Conservation (phyloP, 345 rosid species). For the Eucalyptus sp. region DNA sequence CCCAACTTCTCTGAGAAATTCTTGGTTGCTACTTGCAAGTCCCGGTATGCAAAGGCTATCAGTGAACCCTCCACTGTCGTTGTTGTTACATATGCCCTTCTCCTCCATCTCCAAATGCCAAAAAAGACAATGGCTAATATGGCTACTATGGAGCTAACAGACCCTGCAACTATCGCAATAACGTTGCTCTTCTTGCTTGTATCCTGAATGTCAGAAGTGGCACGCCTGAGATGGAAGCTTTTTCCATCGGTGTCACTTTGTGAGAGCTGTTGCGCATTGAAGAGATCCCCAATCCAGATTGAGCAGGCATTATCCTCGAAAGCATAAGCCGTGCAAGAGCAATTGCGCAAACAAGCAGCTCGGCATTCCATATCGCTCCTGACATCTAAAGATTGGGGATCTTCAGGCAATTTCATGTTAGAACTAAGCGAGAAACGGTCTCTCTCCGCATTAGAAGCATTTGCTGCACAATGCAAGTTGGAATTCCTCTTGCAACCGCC, state of each 20-base stretch:
- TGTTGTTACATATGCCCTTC: background rate
- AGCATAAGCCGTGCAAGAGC: constrained; percentile 63
- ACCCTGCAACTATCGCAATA: background rate
- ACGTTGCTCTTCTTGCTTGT: constrained; percentile 11
- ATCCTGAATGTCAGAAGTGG: constrained; percentile 47
- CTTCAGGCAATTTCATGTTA: constrained; percentile 8
- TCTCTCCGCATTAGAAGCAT: constrained; percentile 5
- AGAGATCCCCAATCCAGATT: constrained; percentile 40
- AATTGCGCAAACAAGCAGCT: constrained; percentile 31
- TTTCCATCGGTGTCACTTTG: constrained; percentile 18
- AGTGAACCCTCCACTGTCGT: constrained; percentile 44
- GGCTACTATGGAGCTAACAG: constrained; percentile 24
- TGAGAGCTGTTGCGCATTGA: constrained; percentile 14
- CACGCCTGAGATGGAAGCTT: constrained; percentile 36
- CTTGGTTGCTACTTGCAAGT: constrained; percentile 51
- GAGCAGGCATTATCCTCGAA: constrained; percentile 24
- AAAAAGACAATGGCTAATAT: constrained; percentile 9
- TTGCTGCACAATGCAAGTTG: constrained; percentile 28
- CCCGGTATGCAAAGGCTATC: constrained; percentile 51
- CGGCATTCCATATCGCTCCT: constrained; percentile 22
- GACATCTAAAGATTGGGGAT: background rate
- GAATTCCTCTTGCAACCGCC: constrained; percentile 46
- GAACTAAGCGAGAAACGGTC: constrained; percentile 14
- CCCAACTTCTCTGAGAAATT: constrained; percentile 70
- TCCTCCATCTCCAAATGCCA: constrained; percentile 14